Conservation (phyloP, 176 grass and related monocot genomes). For the Hordeum marinum region DNA sequence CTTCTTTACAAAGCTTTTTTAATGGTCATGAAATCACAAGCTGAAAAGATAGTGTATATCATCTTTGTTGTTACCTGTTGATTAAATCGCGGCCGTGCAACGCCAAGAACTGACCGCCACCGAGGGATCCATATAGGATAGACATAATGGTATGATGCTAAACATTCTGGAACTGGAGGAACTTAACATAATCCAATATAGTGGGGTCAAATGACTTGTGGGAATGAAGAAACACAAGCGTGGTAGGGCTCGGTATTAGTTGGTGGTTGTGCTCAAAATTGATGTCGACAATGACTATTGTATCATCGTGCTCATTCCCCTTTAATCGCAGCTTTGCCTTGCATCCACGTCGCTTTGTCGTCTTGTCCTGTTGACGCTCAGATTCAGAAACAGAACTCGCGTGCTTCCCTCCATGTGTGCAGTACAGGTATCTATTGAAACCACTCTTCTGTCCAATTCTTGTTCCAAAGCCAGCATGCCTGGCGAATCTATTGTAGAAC, state of each 20-base stretch:
- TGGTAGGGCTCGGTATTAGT: background rate
- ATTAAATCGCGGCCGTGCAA: background rate
- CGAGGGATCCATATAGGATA: background rate
- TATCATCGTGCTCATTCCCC: background rate
- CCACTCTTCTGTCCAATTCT: background rate
- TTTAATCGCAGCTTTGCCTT: background rate
- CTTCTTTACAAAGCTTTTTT: too few species aligned
- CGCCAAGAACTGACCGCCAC: background rate
- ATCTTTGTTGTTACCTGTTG: background rate
- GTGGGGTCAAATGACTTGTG: background rate
- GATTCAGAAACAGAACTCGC: background rate
- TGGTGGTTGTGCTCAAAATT: background rate
- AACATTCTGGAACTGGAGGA: background rate
- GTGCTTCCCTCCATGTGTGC: background rate
- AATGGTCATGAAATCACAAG: too few species aligned
- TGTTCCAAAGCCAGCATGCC: background rate
- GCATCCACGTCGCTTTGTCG: background rate
- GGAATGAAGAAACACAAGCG: background rate
- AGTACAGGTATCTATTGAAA: background rate
- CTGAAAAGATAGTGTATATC: too few species aligned
- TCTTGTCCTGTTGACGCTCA: background rate
- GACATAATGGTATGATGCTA: background rate
- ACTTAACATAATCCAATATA: background rate
- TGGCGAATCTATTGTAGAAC: background rate
- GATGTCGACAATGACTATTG: background rate